Conservation (phyloP, 2,329 filamentous ascomycete genomes). For the Neonectria hederae region DNA sequence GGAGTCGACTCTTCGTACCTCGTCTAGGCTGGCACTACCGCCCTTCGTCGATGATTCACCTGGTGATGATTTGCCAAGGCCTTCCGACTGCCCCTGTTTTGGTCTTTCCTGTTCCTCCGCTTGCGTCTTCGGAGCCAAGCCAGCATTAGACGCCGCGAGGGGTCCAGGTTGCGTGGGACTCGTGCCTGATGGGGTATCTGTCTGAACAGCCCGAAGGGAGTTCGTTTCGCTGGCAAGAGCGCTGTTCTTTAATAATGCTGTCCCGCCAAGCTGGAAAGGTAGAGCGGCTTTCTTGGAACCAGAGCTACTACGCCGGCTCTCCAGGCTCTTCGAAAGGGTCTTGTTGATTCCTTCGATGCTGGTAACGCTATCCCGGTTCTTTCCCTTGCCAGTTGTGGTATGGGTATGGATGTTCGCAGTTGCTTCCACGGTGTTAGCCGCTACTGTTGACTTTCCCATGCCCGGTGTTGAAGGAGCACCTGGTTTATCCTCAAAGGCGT, state of each 20-base stretch:
- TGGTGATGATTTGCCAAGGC: conserved; percentile 34
- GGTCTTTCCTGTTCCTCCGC: conserved; percentile 24
- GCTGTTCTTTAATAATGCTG: conserved; percentile 58
- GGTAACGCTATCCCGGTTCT: conserved; percentile 56
- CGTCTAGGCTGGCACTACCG: conserved; percentile 45
- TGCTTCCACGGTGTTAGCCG: conserved; percentile 86
- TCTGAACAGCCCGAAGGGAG: conserved; percentile 60
- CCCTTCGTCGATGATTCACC: conserved; percentile 41
- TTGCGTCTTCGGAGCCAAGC: conserved; percentile 24
- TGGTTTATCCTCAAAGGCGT: conserved; percentile 91
- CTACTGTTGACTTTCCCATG: conserved; percentile 90
- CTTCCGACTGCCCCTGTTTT: conserved; percentile 32
- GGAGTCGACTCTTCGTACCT: conserved; percentile 66
- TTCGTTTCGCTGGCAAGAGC: conserved; percentile 68
- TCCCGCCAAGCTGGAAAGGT: conserved; percentile 59
- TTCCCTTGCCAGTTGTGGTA: conserved; percentile 55
- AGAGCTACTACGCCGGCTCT: conserved; percentile 89
- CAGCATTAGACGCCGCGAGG: conserved; percentile 36
- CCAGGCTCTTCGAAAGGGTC: conserved; percentile 85
- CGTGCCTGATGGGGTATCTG: conserved; percentile 52
- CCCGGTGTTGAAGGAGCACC: conserved; percentile 92
- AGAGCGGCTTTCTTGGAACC: conserved; percentile 78
- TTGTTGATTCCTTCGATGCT: conserved; percentile 79
- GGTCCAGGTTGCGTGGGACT: conserved; percentile 53
- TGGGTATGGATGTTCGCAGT: conserved; percentile 75